Evolutionary conservation across 768 basidiomycete species (phyloP).

Genomic region (Udeniomyces megalosporus): DNA sequence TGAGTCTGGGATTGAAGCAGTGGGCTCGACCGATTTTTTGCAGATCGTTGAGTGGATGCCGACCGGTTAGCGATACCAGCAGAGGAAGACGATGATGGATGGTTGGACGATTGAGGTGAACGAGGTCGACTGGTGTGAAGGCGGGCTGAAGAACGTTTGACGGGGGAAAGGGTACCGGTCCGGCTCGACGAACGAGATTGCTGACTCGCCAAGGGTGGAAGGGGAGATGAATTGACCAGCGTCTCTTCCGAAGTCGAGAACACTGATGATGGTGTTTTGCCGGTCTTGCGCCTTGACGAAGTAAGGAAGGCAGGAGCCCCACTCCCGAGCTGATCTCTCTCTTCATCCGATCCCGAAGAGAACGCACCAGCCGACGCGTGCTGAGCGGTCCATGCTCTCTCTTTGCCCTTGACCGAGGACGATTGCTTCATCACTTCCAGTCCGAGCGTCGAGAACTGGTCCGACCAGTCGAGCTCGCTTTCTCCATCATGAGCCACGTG

Average conservation of each 20-base stretch:
- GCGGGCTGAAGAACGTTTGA: not conserved
- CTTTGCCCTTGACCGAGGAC: too few relatives aligned
- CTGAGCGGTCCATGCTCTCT: too few relatives aligned
- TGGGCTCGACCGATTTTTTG: not conserved
- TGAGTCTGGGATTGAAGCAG: not conserved
- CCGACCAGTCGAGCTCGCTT: too few relatives aligned
- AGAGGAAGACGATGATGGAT: not conserved
- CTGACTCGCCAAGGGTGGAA: not conserved
- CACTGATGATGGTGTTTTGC: not conserved
- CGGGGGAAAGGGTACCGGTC: not conserved
- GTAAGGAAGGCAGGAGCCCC: too few relatives aligned
- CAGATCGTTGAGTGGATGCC: not conserved
- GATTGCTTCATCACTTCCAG: too few relatives aligned
- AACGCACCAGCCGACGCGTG: too few relatives aligned
- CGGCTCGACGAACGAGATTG: not conserved
- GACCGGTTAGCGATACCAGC: not conserved
- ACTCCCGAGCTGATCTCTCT: too few relatives aligned
- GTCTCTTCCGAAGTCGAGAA: not conserved
- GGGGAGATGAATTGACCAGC: not conserved
- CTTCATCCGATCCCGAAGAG: too few relatives aligned
- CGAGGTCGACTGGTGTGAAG: not conserved
- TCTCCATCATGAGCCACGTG: too few relatives aligned
- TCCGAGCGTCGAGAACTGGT: too few relatives aligned
- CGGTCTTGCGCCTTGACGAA: too few relatives aligned
- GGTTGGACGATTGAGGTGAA: not conserved